These are phyloP conservation scores for Coprinopsis strossmayeri DNA, from an alignment of 768 basidiomycete species.

Conservation along the genomic window DNA sequence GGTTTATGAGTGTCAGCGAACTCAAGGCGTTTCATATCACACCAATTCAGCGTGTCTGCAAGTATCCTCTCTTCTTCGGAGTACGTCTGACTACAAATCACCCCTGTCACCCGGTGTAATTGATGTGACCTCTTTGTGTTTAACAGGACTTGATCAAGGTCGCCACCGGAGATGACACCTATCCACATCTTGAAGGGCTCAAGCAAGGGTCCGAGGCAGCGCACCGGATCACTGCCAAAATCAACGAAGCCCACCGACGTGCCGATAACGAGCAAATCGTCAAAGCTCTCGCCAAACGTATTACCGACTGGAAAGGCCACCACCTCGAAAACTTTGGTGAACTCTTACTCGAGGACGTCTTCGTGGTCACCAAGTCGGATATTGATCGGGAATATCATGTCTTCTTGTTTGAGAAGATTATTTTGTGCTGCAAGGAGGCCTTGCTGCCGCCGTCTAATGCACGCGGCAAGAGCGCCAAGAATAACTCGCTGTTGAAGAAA, in stretches of 20 bases:
- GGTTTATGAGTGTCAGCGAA: conserved; percentile 87
- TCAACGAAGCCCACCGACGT: conserved; percentile 91
- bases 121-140: conserved; percentile 1
- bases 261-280: conserved; percentile 91
- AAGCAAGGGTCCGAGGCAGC: conserved; percentile 79
- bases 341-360: conserved; percentile 90
- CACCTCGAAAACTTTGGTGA: conserved; percentile 92
- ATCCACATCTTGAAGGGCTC: conserved; percentile 74
- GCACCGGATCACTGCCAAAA: conserved; percentile 89
- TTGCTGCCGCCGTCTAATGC: conserved; percentile 43
- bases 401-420: conserved; percentile 98
- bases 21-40: conserved; percentile 96
- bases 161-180: conserved; percentile 31
- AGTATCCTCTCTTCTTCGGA: conserved; percentile 92
- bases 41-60: conserved; percentile 97
- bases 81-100: conserved; percentile 37
- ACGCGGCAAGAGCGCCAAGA: conserved; percentile 67
- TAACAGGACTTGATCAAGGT: conserved; percentile 11
- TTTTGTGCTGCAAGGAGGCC: conserved; percentile 96
- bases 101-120: conserved; percentile 10
- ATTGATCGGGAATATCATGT: conserved; percentile 98
- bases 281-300: conserved; percentile 74
- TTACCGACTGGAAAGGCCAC: conserved; percentile 99
- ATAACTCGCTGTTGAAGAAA: conserved; percentile 86
- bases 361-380: conserved; percentile 92